Evolutionary conservation across 306 rosid genomes (phyloP), one percentile per base, ranked within the genome.

Genomic region (Pachyrhizus erosus): DNA sequence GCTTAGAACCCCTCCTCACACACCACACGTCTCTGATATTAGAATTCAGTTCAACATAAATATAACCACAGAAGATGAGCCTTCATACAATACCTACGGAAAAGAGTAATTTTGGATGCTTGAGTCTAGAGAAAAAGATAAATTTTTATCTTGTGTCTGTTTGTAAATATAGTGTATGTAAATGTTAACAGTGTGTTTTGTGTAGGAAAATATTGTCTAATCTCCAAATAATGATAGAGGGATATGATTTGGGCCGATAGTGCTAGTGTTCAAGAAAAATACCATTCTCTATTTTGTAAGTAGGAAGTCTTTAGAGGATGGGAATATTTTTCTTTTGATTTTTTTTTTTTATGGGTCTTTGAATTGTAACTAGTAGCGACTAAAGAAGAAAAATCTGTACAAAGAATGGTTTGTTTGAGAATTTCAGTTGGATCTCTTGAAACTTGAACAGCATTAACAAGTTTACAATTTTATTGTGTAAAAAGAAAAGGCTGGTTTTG

Each of bases 111-210:
- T 93, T 88, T 87, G 72, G 77, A 78, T 84, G 73, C 65, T 76
- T 0, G 29, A 51, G 62, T 72, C 29, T 26, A 64, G 82, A 86
- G 33, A 80, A 21, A 69, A 51, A 49, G 57, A 77, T 71, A 37
- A 43, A 60, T 33, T 27, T 18, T 77, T 48, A 62, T 85, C 82
- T 80, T 85, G 77, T 73, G 80, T 31, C 64, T 37, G 80, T 23
- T 84, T 89, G 94, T 93, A 90, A 75, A 87, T 91, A 89, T 77
- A 61, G 89, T 76, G 80, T 79, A 57, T 86, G 91, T 89, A 87
- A 82, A 90, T 88, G 89, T 83, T 79, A 43, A 66, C 65, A 84
- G 71, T 42, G 73, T 46, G 76, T 79, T 76, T 45, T 74, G 87
- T 33, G 9, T 66, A 67, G 74, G 57, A 46, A 33, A 55, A 55